Evolutionary conservation across 2,329 filamentous ascomycete genomes (phyloP).

Genomic region (Corniculantispora saksenae): DNA sequence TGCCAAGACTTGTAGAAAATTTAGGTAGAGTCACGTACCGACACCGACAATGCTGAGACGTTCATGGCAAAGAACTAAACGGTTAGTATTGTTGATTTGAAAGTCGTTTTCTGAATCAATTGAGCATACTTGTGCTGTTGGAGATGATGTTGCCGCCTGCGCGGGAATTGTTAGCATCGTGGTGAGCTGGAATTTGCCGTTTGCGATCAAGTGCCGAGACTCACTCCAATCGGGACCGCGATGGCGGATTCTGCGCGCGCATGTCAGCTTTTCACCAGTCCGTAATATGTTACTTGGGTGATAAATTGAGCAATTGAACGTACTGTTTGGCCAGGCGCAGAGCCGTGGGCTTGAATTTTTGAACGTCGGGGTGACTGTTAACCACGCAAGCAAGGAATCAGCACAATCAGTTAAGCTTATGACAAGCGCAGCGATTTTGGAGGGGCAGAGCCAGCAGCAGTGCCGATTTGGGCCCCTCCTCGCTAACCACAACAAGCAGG

Average conservation of each 20-base stretch:
- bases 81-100: slow-evolving; percentile 29
- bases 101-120: slow-evolving; percentile 21
- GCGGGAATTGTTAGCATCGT: slow-evolving; percentile 32
- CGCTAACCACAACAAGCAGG: slow-evolving; percentile 18
- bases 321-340: slow-evolving; percentile 93
- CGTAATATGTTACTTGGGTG: too few relatives aligned
- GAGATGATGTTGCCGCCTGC: slow-evolving; percentile 83
- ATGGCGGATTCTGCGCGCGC: slow-evolving; percentile 78
- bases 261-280: background rate
- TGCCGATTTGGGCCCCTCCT: slow-evolving; percentile 37
- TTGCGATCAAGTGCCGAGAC: slow-evolving; percentile 38
- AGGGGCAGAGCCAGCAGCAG: slow-evolving; percentile 17
- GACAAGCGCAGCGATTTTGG: slow-evolving; percentile 9
- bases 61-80: slow-evolving; percentile 88
- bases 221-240: slow-evolving; percentile 98
- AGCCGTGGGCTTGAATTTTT: slow-evolving; percentile 94
- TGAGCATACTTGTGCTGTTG: slow-evolving; percentile 81
- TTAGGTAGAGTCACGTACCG: slow-evolving; percentile 57
- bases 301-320: slow-evolving; percentile 42
- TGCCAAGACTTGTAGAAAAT: slow-evolving; percentile 12
- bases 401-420: slow-evolving; percentile 22
- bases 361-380: slow-evolving; percentile 81
- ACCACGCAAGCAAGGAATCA: slow-evolving; percentile 24
- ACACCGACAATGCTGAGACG: slow-evolving; percentile 97
- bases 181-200: slow-evolving; percentile 14